A percentile compares a stretch with the other conserved stretches of the same genome.
Evolutionary conservation across 177 flowering plant species (phyloP).

Genomic region (Vitis hybrid): DNA sequence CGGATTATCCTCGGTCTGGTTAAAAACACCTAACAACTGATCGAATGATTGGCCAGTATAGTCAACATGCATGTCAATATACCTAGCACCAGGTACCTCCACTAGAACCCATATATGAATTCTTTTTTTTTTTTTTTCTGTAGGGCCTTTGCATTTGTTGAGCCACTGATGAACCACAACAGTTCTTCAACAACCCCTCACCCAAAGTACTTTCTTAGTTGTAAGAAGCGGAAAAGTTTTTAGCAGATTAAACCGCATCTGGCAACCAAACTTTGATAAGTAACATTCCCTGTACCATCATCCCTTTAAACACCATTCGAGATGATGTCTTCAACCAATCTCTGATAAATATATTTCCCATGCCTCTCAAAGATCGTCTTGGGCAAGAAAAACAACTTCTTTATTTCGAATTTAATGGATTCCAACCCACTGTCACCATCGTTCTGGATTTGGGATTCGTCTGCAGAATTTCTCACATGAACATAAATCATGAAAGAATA

Average conservation of each 20-base stretch:
- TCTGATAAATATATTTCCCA: slow-evolving; percentile 72
- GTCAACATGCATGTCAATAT: slow-evolving; percentile 92
- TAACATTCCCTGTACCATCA: slow-evolving; percentile 95
- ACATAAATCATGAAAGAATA: slow-evolving; percentile 72
- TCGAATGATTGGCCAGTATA: slow-evolving; percentile 95
- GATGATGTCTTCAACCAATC: slow-evolving; percentile 76
- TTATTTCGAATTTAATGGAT: slow-evolving; percentile 43
- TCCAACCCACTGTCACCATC: slow-evolving; percentile 36
- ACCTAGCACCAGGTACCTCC: slow-evolving; percentile 93
- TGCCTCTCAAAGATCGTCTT: slow-evolving; percentile 79
- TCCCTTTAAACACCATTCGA: slow-evolving; percentile 63
- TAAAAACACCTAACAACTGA: slow-evolving; percentile 84
- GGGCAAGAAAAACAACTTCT: slow-evolving; percentile 70
- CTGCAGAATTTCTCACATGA: slow-evolving; percentile 58
- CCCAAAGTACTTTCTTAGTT: slow-evolving; percentile 94
- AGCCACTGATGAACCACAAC: slow-evolving; percentile 96
- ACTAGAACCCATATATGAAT: slow-evolving; percentile 80
- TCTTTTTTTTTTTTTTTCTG: too few species aligned
- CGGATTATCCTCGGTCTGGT: slow-evolving; percentile 77
- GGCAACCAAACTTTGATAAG: slow-evolving; percentile 91
- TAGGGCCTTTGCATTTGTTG: slow-evolving; percentile 74
- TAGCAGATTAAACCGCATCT: slow-evolving; percentile 94
- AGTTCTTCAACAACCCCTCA: slow-evolving; percentile 98
- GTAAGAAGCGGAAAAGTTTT: slow-evolving; percentile 89
- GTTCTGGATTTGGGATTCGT: slow-evolving; percentile 25